These are phyloP conservation scores for Solanum dulcamara DNA, from an alignment of 257 asterid genomes.

Conservation along the genomic window DNA sequence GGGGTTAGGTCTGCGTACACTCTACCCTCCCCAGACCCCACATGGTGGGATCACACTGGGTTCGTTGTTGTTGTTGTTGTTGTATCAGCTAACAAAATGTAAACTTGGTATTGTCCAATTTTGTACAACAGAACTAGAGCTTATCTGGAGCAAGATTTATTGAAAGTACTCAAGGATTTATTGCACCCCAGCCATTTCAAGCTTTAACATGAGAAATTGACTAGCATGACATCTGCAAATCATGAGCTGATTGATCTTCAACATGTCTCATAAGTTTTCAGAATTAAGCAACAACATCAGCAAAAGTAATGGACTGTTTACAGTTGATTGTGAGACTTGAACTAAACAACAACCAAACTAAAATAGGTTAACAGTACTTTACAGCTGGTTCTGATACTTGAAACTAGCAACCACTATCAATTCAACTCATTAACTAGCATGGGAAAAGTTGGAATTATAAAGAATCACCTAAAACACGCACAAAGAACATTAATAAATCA, in stretches of 20 bases:
- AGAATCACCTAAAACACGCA: not conserved
- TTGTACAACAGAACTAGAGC: not conserved
- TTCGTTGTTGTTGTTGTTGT: too few relatives aligned
- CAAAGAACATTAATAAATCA: not conserved
- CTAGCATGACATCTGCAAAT: not conserved
- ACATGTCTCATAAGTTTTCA: not conserved
- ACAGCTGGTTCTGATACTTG: not conserved
- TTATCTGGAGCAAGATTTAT: not conserved
- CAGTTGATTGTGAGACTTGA: not conserved
- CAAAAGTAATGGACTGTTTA: not conserved
- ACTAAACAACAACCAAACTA: not conserved
- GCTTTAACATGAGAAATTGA: not conserved
- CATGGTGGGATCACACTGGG: too few relatives aligned
- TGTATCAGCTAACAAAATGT: not conserved
- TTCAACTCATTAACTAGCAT: not conserved
- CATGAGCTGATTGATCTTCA: not conserved
- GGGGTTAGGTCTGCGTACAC: too few relatives aligned
- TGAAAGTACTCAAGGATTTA: not conserved
- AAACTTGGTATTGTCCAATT: not conserved
- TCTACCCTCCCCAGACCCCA: too few relatives aligned
- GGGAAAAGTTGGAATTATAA: not conserved
- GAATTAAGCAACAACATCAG: not conserved
- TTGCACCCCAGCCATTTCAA: not conserved
- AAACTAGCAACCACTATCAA: not conserved
- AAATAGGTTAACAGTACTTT: not conserved